These are phyloP conservation scores for Saccharomycopsis hybrid DNA, from an alignment of 1,139 yeast species.

Conservation along the genomic window DNA sequence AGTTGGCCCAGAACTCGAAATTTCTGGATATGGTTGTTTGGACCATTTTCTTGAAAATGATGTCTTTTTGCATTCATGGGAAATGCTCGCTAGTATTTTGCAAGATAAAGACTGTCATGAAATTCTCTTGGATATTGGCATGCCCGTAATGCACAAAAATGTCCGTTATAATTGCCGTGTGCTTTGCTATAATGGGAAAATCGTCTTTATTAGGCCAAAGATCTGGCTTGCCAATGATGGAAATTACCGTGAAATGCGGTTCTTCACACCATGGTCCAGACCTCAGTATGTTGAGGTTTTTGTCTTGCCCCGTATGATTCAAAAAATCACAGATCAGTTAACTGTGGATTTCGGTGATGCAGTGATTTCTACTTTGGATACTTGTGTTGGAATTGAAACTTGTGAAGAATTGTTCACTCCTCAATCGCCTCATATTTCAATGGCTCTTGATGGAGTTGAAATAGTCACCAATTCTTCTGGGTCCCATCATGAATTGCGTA, in stretches of 20 bases:
- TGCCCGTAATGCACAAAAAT: conserved; percentile 85
- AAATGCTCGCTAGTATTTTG: conserved; percentile 76
- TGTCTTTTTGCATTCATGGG: conserved; percentile 88
- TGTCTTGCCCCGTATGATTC: conserved; percentile 63
- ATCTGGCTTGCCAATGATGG: conserved; percentile 94
- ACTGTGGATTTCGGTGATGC: conserved; percentile 86
- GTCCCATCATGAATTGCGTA: conserved; percentile 91
- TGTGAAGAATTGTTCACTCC: conserved; percentile 98
- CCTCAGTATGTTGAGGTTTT: conserved; percentile 68
- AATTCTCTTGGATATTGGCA: conserved; percentile 82
- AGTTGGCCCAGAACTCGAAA: conserved; percentile 95
- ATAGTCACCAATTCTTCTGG: conserved; percentile 94
- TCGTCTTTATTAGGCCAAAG: conserved; percentile 85
- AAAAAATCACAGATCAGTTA: conserved; percentile 55
- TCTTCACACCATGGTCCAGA: conserved; percentile 89
- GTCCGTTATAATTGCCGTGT: conserved; percentile 89
- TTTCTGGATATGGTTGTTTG: conserved; percentile 91
- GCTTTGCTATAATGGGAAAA: conserved; percentile 69
- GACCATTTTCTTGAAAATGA: conserved; percentile 95
- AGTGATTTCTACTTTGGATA: conserved; percentile 72
- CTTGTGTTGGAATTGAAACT: conserved; percentile 90
- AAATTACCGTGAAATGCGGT: conserved; percentile 95
- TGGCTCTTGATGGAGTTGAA: conserved; percentile 94
- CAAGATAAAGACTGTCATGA: conserved; percentile 60
- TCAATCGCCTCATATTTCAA: conserved; percentile 84